A percentile compares a stretch with the other conserved stretches of the same genome.
Evolutionary conservation across 805 yeast genomes (phyloP).

Genomic region (Torulaspora delbrueckii): DNA sequence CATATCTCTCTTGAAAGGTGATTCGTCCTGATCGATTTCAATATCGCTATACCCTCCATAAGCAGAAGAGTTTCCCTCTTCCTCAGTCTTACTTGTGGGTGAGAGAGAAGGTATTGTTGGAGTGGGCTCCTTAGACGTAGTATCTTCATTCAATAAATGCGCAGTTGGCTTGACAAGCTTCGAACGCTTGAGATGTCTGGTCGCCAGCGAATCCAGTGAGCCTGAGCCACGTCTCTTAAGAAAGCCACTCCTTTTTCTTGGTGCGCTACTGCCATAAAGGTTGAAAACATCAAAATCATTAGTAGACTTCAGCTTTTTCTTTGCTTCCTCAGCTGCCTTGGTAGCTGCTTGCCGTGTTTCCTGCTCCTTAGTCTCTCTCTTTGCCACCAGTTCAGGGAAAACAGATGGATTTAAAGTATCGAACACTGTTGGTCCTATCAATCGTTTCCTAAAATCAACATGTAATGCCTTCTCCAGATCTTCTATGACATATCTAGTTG

Average conservation of each 20-base stretch:
- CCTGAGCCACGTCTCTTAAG: slow-evolving; percentile 18
- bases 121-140: slow-evolving; percentile 21
- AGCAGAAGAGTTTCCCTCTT: slow-evolving; percentile 12
- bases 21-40: slow-evolving; percentile 18
- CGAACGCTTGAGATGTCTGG: slow-evolving; percentile 16
- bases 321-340: slow-evolving; percentile 21
- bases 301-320: slow-evolving; percentile 29
- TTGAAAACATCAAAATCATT: slow-evolving; percentile 37
- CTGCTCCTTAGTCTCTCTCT: slow-evolving; percentile 32
- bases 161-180: slow-evolving; percentile 27
- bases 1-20: slow-evolving; percentile 20
- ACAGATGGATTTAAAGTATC: slow-evolving; percentile 54
- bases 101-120: slow-evolving; percentile 12
- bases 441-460: slow-evolving; percentile 68
- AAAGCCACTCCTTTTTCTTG: slow-evolving; percentile 6
- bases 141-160: slow-evolving; percentile 31
- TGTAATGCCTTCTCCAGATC: slow-evolving; percentile 61
- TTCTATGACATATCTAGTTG: slow-evolving; percentile 51
- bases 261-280: slow-evolving; percentile 25
- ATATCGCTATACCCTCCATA: slow-evolving; percentile 12
- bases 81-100: slow-evolving; percentile 14
- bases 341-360: slow-evolving; percentile 19
- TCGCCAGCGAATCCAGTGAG: slow-evolving; percentile 6
- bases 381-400: slow-evolving; percentile 46
- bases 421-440: slow-evolving; percentile 64